Percentiles rank a stretch among this genome's conserved stretches.
Evolutionary conservation across 306 rosid species (phyloP).

Genomic region (Cicer bijugum): DNA sequence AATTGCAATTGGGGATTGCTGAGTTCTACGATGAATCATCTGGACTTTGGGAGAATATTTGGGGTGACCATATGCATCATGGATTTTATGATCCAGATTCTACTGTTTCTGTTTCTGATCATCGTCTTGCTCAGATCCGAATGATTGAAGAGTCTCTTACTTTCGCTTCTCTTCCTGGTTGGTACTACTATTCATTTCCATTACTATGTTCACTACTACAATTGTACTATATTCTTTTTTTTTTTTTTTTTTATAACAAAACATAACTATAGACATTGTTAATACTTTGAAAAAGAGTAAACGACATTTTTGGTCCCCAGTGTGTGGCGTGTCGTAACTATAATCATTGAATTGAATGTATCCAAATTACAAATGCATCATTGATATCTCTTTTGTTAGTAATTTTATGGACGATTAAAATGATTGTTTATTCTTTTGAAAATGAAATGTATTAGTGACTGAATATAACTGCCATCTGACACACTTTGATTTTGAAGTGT

Average conservation of each 20-base stretch:
- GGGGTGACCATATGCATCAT: slow-evolving; percentile 99
- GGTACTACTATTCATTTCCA: not conserved
- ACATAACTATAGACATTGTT: no score
- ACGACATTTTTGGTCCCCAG: no score
- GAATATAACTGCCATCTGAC: not conserved
- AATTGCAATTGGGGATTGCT: slow-evolving; percentile 69
- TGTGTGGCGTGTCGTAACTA: no score
- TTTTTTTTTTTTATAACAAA: not conserved
- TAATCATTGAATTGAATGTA: no score
- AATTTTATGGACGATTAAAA: not conserved
- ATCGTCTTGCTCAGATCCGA: slow-evolving; percentile 82
- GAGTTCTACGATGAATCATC: slow-evolving; percentile 93
- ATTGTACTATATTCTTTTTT: no score
- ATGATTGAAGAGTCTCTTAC: slow-evolving; percentile 81
- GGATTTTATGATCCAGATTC: slow-evolving; percentile 73
- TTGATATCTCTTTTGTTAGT: not conserved
- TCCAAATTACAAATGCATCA: no score
- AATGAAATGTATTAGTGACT: not conserved
- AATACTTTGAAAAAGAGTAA: no score
- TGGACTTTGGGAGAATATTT: slow-evolving; percentile 73
- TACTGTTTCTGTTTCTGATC: slow-evolving; percentile 63
- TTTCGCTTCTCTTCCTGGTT: slow-evolving; percentile 58
- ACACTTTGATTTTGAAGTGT: not conserved
- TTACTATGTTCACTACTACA: not conserved
- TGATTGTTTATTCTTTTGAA: not conserved